Evolutionary conservation across 345 rosid genomes (phyloP), one percentile per base, ranked within the genome.

Genomic region (Rhodomyrtus tomentosa): DNA sequence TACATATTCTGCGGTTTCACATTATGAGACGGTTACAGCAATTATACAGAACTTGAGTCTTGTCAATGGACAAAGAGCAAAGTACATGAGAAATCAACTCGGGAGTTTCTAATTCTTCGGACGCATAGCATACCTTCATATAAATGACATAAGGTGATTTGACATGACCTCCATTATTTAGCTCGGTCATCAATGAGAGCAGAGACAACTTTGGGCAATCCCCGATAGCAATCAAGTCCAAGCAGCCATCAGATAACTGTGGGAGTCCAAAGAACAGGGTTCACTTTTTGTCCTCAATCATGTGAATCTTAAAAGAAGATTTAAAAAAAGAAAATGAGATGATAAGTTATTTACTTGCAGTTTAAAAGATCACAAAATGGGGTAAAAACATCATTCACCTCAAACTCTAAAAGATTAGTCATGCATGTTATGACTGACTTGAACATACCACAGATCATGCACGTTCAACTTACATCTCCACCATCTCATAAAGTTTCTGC

Each of bases 231-330:
- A 97, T 91, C 91, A 97, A 87, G 89, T 97, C 99, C 89, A 95
- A 87, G 89, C 83, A 95, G 55, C 99, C 99, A 88, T 97, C 99
- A 74, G 98, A 93, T 87, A 97, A 95, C 99, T 97, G 92, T 36
- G 79, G 25, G 13, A 68, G 45, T 36, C 79, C 79, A 68, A 68
- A 32, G 79, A 68, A 68, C 5, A 68, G 79, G 25, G 20, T 18
- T 68, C 42, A 68, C 14, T 21, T 32, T 36, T 68, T 36, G 79
- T 68, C 25, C 79, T 68, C 45, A 68, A 36, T 18, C 76, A 36
- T 36, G 25, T 20, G 45, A 68, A 68, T 68, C 79, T 68, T 68
- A 36, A 36, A 40, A 68, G 45, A 62, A 62, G 76, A 62, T 2
- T 62, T 62, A 4, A 32, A 32, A 68, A 58, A n/a, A 55, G 29